Conservation (phyloP, 83 land plant species). For the Larix sibirica region DNA sequence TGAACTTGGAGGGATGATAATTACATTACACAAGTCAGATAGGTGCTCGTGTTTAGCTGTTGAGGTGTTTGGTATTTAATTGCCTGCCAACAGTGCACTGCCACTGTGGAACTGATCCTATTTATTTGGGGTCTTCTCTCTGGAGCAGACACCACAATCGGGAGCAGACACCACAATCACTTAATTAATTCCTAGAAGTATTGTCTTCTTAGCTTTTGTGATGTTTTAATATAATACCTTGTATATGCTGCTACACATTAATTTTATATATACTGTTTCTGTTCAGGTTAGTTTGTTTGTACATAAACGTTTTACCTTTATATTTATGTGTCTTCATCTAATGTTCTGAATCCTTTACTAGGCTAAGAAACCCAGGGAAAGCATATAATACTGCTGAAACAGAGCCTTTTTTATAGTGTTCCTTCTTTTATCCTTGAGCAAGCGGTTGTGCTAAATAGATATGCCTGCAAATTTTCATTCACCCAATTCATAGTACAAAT, state of each 20-base stretch:
- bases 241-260: conserved; percentile 6
- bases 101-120: not conserved
- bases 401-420: not conserved
- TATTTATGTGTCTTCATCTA: not conserved
- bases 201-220: not conserved
- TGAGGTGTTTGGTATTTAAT: no score
- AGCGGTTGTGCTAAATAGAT: not conserved
- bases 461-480: not conserved
- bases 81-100: not conserved
- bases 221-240: not conserved
- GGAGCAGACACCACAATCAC: not conserved
- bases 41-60: not conserved
- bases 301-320: no score
- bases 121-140: not conserved
- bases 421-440: not conserved
- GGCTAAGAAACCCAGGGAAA: not conserved
- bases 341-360: not conserved
- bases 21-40: not conserved
- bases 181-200: not conserved
- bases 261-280: not conserved
- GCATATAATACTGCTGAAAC: not conserved
- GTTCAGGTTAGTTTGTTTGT: not conserved
- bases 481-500: not conserved
- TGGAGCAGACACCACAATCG: not conserved
- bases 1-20: not conserved